These are phyloP conservation scores for Sporisorium sorghi DNA, from an alignment of 1,284 basidiomycete genomes.

Conservation along the genomic window DNA sequence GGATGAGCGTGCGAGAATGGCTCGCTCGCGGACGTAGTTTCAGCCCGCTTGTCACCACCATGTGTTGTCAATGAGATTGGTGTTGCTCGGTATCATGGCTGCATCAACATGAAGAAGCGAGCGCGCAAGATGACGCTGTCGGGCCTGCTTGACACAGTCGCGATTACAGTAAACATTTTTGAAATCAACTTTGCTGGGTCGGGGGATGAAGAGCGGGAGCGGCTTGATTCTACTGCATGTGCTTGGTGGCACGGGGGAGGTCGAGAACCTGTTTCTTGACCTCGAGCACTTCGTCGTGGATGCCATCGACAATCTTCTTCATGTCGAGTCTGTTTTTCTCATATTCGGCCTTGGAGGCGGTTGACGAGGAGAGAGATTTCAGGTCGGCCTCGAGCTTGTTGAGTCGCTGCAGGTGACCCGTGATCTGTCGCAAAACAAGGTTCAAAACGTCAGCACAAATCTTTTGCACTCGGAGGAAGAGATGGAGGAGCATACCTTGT, in stretches of 20 bases:
- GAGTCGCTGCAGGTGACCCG: slow-evolving; percentile 40
- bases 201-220: too few species aligned
- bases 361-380: slow-evolving; percentile 34
- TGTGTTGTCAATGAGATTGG: too few species aligned
- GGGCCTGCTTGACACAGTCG: too few species aligned
- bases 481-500: slow-evolving; percentile 78
- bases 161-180: too few species aligned
- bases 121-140: too few species aligned
- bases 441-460: not conserved
- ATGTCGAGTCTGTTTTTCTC: slow-evolving; percentile 39
- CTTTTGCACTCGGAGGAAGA: not conserved
- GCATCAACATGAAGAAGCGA: too few species aligned
- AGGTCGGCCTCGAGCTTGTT: slow-evolving; percentile 55
- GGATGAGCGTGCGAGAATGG: too few species aligned
- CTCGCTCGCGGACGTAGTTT: too few species aligned
- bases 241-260: slow-evolving; percentile 49
- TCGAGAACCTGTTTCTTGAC: slow-evolving; percentile 50
- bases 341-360: slow-evolving; percentile 37
- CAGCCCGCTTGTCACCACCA: too few species aligned
- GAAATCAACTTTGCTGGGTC: too few species aligned
- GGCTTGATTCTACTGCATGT: slow-evolving; percentile 56
- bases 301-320: slow-evolving; percentile 54
- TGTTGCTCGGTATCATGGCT: too few species aligned
- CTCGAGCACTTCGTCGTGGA: slow-evolving; percentile 51
- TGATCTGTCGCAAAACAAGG: slow-evolving; percentile 36